Conservation (phyloP, 2,329 filamentous ascomycete species). For the Neonectria coccinea region DNA sequence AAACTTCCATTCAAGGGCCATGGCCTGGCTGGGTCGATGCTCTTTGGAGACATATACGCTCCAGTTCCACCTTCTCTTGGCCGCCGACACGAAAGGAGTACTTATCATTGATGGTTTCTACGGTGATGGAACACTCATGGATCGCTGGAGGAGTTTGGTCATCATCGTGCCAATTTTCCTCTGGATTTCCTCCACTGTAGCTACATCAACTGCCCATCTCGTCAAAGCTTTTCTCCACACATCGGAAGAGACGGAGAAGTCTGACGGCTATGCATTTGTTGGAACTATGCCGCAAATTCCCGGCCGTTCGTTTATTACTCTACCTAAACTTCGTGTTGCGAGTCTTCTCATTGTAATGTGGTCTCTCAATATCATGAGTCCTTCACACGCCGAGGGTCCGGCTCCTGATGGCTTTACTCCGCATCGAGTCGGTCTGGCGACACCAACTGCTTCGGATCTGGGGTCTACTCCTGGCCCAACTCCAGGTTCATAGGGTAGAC, state of each 20-base stretch:
- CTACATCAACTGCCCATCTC: neutral
- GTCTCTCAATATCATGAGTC: constrained; percentile 15
- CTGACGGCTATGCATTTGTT: no score
- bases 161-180: constrained; percentile 40
- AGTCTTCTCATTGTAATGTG: constrained; percentile 5
- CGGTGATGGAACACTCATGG: constrained; percentile 35
- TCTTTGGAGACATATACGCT: constrained; percentile 70
- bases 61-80: constrained; percentile 72
- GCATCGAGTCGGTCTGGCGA: neutral
- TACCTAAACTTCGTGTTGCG: neutral
- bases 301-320: neutral
- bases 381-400: neutral
- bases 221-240: neutral
- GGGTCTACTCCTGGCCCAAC: neutral
- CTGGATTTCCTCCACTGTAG: constrained; percentile 27
- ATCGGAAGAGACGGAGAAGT: neutral
- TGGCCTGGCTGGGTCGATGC: constrained; percentile 65
- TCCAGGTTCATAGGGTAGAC: neutral
- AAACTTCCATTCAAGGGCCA: constrained; percentile 52
- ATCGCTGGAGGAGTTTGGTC: constrained; percentile 42
- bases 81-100: constrained; percentile 66
- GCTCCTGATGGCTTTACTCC: constrained; percentile 13
- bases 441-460: neutral
- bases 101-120: constrained; percentile 38
- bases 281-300: neutral